Percentiles rank a stretch among this genome's conserved stretches.
Conservation (phyloP, 805 yeast species). For the Candida tallmaniae region DNA sequence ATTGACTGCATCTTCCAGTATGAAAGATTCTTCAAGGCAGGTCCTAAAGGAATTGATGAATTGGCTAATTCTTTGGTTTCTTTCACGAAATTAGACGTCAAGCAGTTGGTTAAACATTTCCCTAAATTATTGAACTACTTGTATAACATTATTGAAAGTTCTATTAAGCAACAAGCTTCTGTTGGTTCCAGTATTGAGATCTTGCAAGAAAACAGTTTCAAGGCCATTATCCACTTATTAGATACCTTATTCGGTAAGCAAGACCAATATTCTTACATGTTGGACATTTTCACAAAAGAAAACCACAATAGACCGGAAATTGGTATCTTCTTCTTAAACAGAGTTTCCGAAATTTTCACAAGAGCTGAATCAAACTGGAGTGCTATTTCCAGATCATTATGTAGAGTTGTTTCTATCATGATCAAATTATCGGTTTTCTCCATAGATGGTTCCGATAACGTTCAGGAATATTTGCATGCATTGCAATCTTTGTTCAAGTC, state of each 20-base stretch:
- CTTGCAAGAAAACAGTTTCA: slow-evolving; percentile 40
- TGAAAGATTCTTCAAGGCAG: slow-evolving; percentile 43
- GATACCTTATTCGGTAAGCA: slow-evolving; percentile 64
- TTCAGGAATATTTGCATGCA: slow-evolving; percentile 24
- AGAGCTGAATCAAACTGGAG: slow-evolving; percentile 56
- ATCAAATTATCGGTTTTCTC: slow-evolving; percentile 36
- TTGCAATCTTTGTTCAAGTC: slow-evolving; percentile 36
- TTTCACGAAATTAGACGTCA: slow-evolving; percentile 50
- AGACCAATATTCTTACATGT: slow-evolving; percentile 55
- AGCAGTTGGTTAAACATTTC: slow-evolving; percentile 56
- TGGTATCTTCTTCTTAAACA: slow-evolving; percentile 47
- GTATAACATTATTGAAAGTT: slow-evolving; percentile 26
- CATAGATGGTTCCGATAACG: slow-evolving; percentile 13
- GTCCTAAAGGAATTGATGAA: slow-evolving; percentile 36
- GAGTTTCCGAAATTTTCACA: slow-evolving; percentile 43
- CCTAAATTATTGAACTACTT: slow-evolving; percentile 46
- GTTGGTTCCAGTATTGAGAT: slow-evolving; percentile 20
- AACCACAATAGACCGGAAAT: slow-evolving; percentile 39
- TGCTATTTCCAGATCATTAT: slow-evolving; percentile 57
- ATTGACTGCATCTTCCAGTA: slow-evolving; percentile 53
- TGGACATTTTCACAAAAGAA: slow-evolving; percentile 45
- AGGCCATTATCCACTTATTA: slow-evolving; percentile 54
- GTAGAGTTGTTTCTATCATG: slow-evolving; percentile 53
- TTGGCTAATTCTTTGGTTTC: slow-evolving; percentile 44
- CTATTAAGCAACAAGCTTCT: slow-evolving; percentile 19